These are phyloP conservation scores for Trypanosoma conorhini DNA, from an alignment of 208 protist genomes.

Conservation along the genomic window DNA sequence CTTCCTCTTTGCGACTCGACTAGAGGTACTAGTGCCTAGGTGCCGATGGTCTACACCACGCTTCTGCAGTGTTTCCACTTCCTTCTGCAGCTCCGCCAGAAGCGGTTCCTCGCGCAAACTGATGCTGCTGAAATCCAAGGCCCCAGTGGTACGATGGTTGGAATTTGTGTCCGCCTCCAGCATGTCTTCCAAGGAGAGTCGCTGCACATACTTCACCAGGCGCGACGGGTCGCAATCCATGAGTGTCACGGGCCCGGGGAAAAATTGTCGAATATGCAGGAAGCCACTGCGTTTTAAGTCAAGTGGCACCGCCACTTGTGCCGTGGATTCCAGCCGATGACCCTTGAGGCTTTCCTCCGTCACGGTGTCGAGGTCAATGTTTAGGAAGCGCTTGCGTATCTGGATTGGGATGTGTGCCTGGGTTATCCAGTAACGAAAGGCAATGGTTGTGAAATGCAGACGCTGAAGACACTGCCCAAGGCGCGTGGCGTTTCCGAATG, in stretches of 20 bases:
- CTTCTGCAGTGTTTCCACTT: slow-evolving; percentile 33
- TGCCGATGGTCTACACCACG: slow-evolving; percentile 26
- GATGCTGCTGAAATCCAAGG: slow-evolving; percentile 57
- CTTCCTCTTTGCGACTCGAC: slow-evolving; percentile 41
- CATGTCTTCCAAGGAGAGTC: slow-evolving; percentile 80
- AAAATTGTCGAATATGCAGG: slow-evolving; percentile 90
- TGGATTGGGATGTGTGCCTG: slow-evolving; percentile 86
- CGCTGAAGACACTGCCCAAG: slow-evolving; percentile 60
- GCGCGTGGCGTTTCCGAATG: slow-evolving; percentile 53
- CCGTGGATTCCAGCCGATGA: slow-evolving; percentile 44
- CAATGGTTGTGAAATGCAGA: slow-evolving; percentile 79
- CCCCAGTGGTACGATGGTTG: slow-evolving; percentile 18
- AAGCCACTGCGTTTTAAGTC: slow-evolving; percentile 89
- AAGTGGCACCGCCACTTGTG: slow-evolving; percentile 65
- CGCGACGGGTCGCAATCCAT: slow-evolving; percentile 83
- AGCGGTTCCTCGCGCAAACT: slow-evolving; percentile 19
- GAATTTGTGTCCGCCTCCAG: slow-evolving; percentile 50
- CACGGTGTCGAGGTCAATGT: slow-evolving; percentile 67
- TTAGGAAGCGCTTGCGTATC: slow-evolving; percentile 82
- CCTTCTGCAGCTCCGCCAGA: slow-evolving; percentile 27
- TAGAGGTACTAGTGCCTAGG: slow-evolving; percentile 33
- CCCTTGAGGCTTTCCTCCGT: slow-evolving; percentile 57
- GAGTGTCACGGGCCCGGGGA: slow-evolving; percentile 80
- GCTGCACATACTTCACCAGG: slow-evolving; percentile 86
- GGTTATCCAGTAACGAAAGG: slow-evolving; percentile 76